Percentiles rank a stretch among this genome's conserved stretches.
phyloP scores from a whole-genome alignment of 306 rosid species.

The Sindora glabra region DNA sequence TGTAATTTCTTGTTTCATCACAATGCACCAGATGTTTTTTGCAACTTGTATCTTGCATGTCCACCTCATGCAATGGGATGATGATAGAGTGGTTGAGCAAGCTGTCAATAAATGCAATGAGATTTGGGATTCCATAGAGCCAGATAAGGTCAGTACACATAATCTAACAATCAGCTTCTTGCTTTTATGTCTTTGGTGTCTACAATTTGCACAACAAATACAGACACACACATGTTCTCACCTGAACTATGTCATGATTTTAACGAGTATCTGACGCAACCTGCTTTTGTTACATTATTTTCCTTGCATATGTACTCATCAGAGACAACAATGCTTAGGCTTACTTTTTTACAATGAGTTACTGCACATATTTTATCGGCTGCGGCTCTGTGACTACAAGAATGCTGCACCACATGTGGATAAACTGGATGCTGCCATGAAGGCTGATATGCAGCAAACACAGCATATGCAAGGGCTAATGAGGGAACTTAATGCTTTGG shows the following conservation, averaged over 20 bases:
- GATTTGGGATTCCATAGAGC: slow-evolving; percentile 73
- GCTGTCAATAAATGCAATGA: slow-evolving; percentile 69
- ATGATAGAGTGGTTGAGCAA: slow-evolving; percentile 62
- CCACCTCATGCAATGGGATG: slow-evolving; percentile 93
- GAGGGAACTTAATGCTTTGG: slow-evolving; percentile 64
- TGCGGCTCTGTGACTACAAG: slow-evolving; percentile 93
- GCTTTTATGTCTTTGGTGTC: slow-evolving; percentile 1
- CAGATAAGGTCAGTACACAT: slow-evolving; percentile 56
- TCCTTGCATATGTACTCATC: slow-evolving; percentile 11
- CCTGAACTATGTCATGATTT: slow-evolving; percentile 1
- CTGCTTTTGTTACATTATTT: not conserved
- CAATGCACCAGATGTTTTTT: slow-evolving; percentile 79
- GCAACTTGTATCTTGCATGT: slow-evolving; percentile 86
- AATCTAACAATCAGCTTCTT: slow-evolving; percentile 10
- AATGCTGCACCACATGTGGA: slow-evolving; percentile 83
- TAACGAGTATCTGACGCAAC: slow-evolving; percentile 4
- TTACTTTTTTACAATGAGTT: slow-evolving; percentile 82
- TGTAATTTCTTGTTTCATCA: slow-evolving; percentile 27
- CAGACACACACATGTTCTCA: slow-evolving; percentile 11
- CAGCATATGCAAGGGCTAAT: slow-evolving; percentile 53
- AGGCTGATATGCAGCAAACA: slow-evolving; percentile 64
- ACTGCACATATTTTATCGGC: slow-evolving; percentile 78
- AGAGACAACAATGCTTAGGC: slow-evolving; percentile 75
- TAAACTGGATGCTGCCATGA: slow-evolving; percentile 88
- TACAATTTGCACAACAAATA: not conserved